Percentiles rank a stretch among this genome's conserved stretches.
phyloP scores from a whole-genome alignment of 805 yeast genomes.

The Wickerhamomyces rabaulensis region DNA sequence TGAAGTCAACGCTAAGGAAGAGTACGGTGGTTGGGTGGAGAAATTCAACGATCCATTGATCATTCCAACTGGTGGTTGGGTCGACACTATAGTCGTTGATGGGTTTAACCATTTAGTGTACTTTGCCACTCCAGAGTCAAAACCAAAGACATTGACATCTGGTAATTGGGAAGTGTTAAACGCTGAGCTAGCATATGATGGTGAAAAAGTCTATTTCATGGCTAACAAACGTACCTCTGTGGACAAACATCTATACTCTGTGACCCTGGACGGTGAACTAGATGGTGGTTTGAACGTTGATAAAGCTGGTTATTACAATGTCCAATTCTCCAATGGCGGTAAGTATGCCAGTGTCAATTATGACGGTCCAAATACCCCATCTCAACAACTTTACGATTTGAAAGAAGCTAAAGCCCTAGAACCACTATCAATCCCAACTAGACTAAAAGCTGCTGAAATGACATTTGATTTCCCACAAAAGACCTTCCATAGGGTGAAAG shows the following conservation, averaged over 20 bases:
- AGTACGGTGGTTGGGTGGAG: conserved; percentile 71
- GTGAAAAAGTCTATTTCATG: conserved; percentile 48
- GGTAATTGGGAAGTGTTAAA: conserved; percentile 89
- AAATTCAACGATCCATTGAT: conserved; percentile 53
- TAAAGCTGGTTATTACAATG: conserved; percentile 57
- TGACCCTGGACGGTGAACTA: conserved; percentile 27
- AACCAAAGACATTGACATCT: conserved; percentile 53
- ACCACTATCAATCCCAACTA: conserved; percentile 7
- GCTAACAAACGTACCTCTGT: conserved; percentile 59
- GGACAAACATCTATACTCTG: conserved; percentile 19
- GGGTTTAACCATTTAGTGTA: conserved; percentile 77
- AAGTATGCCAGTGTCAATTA: conserved; percentile 62
- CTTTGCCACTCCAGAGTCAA: conserved; percentile 59
- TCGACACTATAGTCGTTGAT: conserved; percentile 67
- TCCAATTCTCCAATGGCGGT: conserved; percentile 69
- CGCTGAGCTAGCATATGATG: conserved; percentile 51
- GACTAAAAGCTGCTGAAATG: conserved; percentile 6
- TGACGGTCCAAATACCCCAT: conserved; percentile 73
- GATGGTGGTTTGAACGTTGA: conserved; percentile 43
- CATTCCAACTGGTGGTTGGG: conserved; percentile 66
- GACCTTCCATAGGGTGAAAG: conserved; percentile 40
- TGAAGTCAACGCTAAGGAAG: conserved; percentile 35
- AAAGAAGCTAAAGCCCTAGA: conserved; percentile 15
- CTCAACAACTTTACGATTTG: conserved; percentile 60
- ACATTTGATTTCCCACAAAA: conserved; percentile 52